Evolutionary conservation across 2,329 filamentous ascomycete genomes (phyloP).

Genomic region (Chlorencoelia australis): DNA sequence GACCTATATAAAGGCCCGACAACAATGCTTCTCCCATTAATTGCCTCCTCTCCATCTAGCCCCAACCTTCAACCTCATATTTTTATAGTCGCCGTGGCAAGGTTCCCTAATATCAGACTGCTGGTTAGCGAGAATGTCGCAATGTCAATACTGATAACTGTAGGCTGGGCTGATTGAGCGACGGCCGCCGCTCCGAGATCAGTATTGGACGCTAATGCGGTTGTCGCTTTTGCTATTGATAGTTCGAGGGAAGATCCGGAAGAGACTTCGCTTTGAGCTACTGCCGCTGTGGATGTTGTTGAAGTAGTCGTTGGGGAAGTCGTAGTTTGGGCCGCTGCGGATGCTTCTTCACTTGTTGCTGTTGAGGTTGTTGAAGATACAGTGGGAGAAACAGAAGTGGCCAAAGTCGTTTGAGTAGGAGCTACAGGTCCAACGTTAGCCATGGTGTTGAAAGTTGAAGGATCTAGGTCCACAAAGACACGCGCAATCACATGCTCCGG

Average conservation of each 20-base stretch:
- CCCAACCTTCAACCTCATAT: slow-evolving; percentile 3
- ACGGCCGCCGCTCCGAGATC: slow-evolving; percentile 4
- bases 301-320: neutral
- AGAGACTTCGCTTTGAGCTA: too few species aligned
- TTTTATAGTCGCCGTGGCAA: slow-evolving; percentile 15
- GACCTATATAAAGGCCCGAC: too few species aligned
- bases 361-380: slow-evolving; percentile 1
- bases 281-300: slow-evolving; percentile 1
- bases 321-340: neutral
- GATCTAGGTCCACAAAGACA: slow-evolving; percentile 17
- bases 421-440: slow-evolving; percentile 2
- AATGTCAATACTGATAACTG: slow-evolving; percentile 19
- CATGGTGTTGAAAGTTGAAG: too few species aligned
- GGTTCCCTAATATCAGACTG: slow-evolving; percentile 21
- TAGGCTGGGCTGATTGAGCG: slow-evolving; percentile 1
- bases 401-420: neutral
- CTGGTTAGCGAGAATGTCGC: slow-evolving; percentile 21
- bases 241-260: too few species aligned
- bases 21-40: too few species aligned
- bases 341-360: neutral
- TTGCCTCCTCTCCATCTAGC: too few species aligned
- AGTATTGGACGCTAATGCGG: neutral
- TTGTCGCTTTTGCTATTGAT: too few species aligned
- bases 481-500: slow-evolving; percentile 16
- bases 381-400: neutral